These are phyloP conservation scores for Hypoxylon rickii DNA, from an alignment of 495 filamentous ascomycete genomes.

Conservation along the genomic window DNA sequence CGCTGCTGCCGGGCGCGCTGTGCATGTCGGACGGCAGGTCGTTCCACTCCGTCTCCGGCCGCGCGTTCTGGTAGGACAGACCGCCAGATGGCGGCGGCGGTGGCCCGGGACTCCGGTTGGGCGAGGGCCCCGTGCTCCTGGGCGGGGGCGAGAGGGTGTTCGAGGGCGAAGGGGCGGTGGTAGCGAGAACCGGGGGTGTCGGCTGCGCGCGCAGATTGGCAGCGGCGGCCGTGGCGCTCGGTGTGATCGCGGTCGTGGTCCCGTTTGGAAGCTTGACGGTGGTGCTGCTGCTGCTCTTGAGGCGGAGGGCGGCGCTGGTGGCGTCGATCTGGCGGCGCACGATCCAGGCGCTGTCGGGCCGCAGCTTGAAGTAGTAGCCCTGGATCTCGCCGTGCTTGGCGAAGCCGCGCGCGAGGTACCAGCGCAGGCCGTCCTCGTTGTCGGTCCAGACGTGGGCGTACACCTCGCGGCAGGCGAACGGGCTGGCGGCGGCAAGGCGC, in stretches of 20 bases:
- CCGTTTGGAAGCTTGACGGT: background rate
- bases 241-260: background rate
- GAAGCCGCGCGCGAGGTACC: slow-evolving; percentile 88
- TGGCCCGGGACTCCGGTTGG: slow-evolving; percentile 25
- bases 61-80: slow-evolving; percentile 55
- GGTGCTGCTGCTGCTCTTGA: background rate
- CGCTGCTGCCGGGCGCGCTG: slow-evolving; percentile 40
- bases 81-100: too few species aligned
- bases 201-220: slow-evolving; percentile 36
- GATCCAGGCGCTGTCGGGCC: slow-evolving; percentile 77
- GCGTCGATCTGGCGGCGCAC: slow-evolving; percentile 56
- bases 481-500: slow-evolving; percentile 42
- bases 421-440: slow-evolving; percentile 82
- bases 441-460: slow-evolving; percentile 95
- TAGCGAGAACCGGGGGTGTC: background rate
- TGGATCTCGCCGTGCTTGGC: slow-evolving; percentile 55
- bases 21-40: slow-evolving; percentile 60
- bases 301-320: background rate
- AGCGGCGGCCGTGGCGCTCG: slow-evolving; percentile 37
- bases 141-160: slow-evolving; percentile 17
- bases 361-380: slow-evolving; percentile 85
- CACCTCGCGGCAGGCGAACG: slow-evolving; percentile 43
- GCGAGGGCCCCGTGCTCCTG: slow-evolving; percentile 16
- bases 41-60: slow-evolving; percentile 62
- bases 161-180: background rate